Evolutionary conservation across 768 basidiomycete species (phyloP), one percentile per base, ranked within the genome.

Genomic region (Solioccasus polychromus): DNA sequence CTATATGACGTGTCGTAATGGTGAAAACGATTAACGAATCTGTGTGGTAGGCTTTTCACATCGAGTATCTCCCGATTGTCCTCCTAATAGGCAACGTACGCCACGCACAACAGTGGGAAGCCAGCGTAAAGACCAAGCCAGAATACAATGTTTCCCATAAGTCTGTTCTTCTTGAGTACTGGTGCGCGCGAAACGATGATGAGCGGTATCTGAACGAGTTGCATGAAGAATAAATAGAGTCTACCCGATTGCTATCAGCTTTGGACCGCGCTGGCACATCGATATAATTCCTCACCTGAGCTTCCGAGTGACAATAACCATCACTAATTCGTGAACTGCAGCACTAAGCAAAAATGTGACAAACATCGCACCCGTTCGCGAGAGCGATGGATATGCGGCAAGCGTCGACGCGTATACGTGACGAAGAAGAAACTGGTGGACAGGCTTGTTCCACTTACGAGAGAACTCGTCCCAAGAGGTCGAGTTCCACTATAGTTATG

Each of bases 381-480:
- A 88, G 41, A 96, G 67, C 47, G 79, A 76, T 5, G 62, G 62
- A 64, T 89, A 87, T 42, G 82, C 78, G 35, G 79, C 71, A 45
- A 95, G 90, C 7, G 90, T 82, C 9, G 92, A 87, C 3, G 92
- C 85, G 57, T 99, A 99, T 25, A 99, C 93, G 62, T 99, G 96
- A 10, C 92, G 83, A 15, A 98, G 77, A 30, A 99, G 79, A 77
- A 91, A 91, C n/a, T 77, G 76, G 54, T 98, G 85, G 25, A 97
- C 95, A 10, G 95, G 95, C 53, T 90, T 92, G 70, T 98, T 98
- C 95, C 96, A 98, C 70, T 95, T 94, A 35, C 96, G 83, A 4
- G 94, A 89, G 64, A 95, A 97, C 66, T 97, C 92, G 55, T 97
- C 95, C 89, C 88, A 93, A 2, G 92, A 90, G 0, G 87, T 92